Base-by-base conservation (phyloP, 345 rosid genomes). In the Rubroshorea leprosula region DNA sequence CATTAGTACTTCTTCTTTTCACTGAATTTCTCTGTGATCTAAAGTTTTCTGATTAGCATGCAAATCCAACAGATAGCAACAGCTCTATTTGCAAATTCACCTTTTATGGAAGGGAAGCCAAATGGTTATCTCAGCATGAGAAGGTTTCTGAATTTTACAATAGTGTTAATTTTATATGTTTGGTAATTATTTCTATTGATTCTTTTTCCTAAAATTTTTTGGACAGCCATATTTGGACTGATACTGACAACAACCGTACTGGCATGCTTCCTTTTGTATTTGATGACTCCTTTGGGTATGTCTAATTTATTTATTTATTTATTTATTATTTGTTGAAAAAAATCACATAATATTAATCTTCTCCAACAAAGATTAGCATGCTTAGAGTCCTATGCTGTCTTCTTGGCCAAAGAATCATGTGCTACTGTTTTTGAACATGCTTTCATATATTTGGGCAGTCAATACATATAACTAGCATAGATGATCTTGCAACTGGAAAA, bases 191-290 rank as follows among this genome's bases (percentile, higher is more conserved):
- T 57, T 0, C 20, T 67, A 60, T 38, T 74, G 52, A 70, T 45
- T 49, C 39, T 68, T 66, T 48, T 62, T 23, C 5, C 67, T 64
- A 35, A 35, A 35, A 35, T 68, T 64, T 41, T 70, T 67, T 75
- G 51, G 68, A 62, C 87, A 93, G 99, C 86, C 95, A 89, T 2
- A 82, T 90, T 60, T 93, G 96, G 97, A 85, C 90, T 4, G 96
- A 93, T 72, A 89, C 97, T 19, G 99, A 93, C 66, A 89, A 83
- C 9, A 69, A 93, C 68, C 97, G 97, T 48, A 62, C 90, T 21
- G 96, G 97, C 73, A 85, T 87, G 99, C 89, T 94, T 64, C 99
- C 97, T 2, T 94, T 94, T 77, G 97, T 94, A 62, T 94, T 94
- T 54, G 83, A 90, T 50, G 84, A 82, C 70, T 80, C 92, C 24